Evolutionary conservation across 2,329 filamentous ascomycete genomes (phyloP).

Genomic region (Knoxdaviesia capensis): DNA sequence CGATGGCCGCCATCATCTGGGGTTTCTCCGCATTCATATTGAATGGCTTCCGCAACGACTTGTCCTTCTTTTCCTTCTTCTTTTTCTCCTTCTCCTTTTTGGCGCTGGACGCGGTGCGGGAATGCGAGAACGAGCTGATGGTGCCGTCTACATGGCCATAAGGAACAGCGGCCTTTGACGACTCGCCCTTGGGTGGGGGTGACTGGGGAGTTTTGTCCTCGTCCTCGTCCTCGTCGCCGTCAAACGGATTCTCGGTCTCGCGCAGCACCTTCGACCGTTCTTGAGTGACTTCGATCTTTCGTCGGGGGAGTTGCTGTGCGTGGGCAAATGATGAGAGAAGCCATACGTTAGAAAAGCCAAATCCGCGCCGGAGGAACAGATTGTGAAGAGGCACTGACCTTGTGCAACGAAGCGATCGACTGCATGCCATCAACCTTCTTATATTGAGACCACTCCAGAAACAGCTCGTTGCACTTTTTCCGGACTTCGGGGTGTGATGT

Average conservation of each 20-base stretch:
- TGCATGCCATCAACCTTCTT: conserved; percentile 63
- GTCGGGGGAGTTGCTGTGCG: conserved; percentile 36
- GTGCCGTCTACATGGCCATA: conserved; percentile 4
- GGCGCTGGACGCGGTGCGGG: conserved; percentile 19
- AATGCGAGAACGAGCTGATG: conserved; percentile 7
- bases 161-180: conserved; percentile 5
- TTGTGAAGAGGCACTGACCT: conserved; percentile 16
- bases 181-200: conserved; percentile 8
- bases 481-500: conserved; percentile 73
- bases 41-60: conserved; percentile 47
- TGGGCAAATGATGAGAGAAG: neutral
- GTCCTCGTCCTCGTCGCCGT: conserved; percentile 41
- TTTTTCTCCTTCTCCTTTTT: conserved; percentile 29
- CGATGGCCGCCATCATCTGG: conserved; percentile 71
- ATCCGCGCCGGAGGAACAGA: neutral
- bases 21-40: conserved; percentile 76
- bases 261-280: conserved; percentile 66
- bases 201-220: conserved; percentile 8
- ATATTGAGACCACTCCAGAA: conserved; percentile 77
- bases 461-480: conserved; percentile 72
- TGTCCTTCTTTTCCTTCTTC: conserved; percentile 24
- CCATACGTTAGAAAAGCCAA: neutral
- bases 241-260: conserved; percentile 59
- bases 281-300: conserved; percentile 54
- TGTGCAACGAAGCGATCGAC: conserved; percentile 59